Percentiles rank a stretch among this genome's conserved stretches.
These are phyloP conservation scores for Yamadazyma triangularis DNA, from an alignment of 1,139 yeast genomes.

Conservation along the genomic window DNA sequence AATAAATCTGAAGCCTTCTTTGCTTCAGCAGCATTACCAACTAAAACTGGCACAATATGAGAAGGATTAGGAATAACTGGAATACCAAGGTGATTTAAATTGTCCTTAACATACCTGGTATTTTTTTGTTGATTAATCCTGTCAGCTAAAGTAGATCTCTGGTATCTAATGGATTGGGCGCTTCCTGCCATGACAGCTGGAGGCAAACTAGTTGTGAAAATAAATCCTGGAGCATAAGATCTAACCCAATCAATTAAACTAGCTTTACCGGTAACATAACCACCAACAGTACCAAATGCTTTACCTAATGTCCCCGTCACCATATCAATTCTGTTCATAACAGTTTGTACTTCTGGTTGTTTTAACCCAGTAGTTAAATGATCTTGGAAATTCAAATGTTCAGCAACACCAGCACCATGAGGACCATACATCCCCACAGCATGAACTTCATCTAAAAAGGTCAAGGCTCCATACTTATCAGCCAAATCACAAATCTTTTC, in stretches of 20 bases:
- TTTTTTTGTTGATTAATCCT: conserved; percentile 82
- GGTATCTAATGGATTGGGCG: conserved; percentile 78
- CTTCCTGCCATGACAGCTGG: conserved; percentile 99
- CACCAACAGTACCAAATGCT: conserved; percentile 96
- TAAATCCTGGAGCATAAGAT: conserved; percentile 95
- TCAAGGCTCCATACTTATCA: conserved; percentile 93
- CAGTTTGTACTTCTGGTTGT: conserved; percentile 46
- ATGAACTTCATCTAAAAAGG: conserved; percentile 96
- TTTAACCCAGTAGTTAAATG: conserved; percentile 68
- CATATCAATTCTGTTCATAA: conserved; percentile 90
- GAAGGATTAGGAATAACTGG: conserved; percentile 98
- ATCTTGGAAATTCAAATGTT: conserved; percentile 83
- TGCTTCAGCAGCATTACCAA: conserved; percentile 92
- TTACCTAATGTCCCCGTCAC: conserved; percentile 97
- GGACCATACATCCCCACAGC: conserved; percentile 99
- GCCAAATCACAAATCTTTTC: conserved; percentile 92
- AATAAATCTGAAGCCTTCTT: conserved; percentile 87
- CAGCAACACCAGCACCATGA: conserved; percentile 99
- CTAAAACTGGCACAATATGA: conserved; percentile 91
- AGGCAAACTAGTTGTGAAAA: conserved; percentile 92
- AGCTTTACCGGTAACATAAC: conserved; percentile 88
- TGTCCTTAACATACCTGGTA: conserved; percentile 78
- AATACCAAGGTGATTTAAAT: conserved; percentile 66
- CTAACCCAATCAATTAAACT: conserved; percentile 90
- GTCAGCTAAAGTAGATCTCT: conserved; percentile 70